Evolutionary conservation across 1,284 basidiomycete species (phyloP), one percentile per base, ranked within the genome.

Genomic region (Boletellus deceptivus): DNA sequence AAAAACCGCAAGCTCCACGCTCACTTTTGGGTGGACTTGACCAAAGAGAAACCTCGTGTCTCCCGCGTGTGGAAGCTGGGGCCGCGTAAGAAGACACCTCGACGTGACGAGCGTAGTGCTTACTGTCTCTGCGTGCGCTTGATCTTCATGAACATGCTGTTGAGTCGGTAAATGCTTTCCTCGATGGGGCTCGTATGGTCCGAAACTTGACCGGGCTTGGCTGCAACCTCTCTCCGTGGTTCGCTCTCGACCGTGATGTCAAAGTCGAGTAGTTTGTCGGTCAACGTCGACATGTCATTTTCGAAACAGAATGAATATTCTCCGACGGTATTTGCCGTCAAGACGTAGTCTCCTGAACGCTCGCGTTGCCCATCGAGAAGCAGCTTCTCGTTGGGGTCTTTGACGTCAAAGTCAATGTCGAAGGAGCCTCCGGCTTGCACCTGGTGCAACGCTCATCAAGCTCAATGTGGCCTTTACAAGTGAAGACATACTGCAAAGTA

Each of bases 281-380:
- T 88, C 58, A 94, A 79, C 4, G 89, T 91, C 9, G 87, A 91
- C 83, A 93, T 91, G 74, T 96, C 92, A 72, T 99, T 99, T 68
- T 94, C 90, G 69, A 99, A 98, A 75, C 97, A 99, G 75, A 99
- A 99, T 3, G 93, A 77, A 72, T 98, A 98, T 79, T 99, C 97
- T 62, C 96, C 96, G 50, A 89, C 80, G 34, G 82, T 81, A 72
- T 98, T 95, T 13, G 92, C 96, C 5, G 97, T 99, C 59, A 99
- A 84, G 55, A 99, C 92, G 65, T 89, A 98, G 80, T 99, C 97
- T 38, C 96, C 93, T 65, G 98, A 94, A 33, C 92, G 84, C 65
- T 98, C 95, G 39, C 86, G 84, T 59, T 80, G 71, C 49, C 93
- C 97, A 49, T 93, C 87, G 40, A 98, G 81, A 35, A 99, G 71